These are phyloP conservation scores for Nemania abortiva DNA, from an alignment of 2,329 filamentous ascomycete species.

Conservation along the genomic window DNA sequence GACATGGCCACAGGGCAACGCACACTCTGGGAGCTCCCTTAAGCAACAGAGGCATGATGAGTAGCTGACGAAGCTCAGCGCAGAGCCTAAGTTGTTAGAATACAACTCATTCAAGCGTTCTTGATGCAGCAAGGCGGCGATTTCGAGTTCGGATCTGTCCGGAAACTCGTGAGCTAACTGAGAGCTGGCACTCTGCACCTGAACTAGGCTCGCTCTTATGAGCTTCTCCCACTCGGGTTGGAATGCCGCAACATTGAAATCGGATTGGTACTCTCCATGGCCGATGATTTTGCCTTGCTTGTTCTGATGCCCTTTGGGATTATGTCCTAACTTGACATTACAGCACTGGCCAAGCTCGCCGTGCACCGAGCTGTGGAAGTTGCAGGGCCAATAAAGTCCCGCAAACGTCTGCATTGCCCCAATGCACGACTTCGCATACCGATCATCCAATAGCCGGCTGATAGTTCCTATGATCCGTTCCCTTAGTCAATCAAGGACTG, in stretches of 20 bases:
- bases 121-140: slow-evolving; percentile 49
- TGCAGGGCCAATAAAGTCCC: slow-evolving; percentile 51
- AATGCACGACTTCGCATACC: slow-evolving; percentile 49
- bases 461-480: slow-evolving; percentile 44
- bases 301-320: slow-evolving; percentile 52
- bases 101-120: slow-evolving; percentile 51
- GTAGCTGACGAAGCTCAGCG: slow-evolving; percentile 49
- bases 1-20: slow-evolving; percentile 51
- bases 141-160: slow-evolving; percentile 48
- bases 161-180: slow-evolving; percentile 48
- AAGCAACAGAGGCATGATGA: slow-evolving; percentile 52
- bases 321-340: slow-evolving; percentile 51
- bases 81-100: slow-evolving; percentile 47
- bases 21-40: slow-evolving; percentile 51
- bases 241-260: slow-evolving; percentile 45
- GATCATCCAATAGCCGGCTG: slow-evolving; percentile 49
- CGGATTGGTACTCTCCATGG: slow-evolving; percentile 51
- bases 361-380: slow-evolving; percentile 42
- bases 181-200: slow-evolving; percentile 48
- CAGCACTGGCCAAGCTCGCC: slow-evolving; percentile 50
- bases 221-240: slow-evolving; percentile 48
- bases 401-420: slow-evolving; percentile 50
- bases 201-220: slow-evolving; percentile 46
- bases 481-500: neutral
- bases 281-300: slow-evolving; percentile 52